phyloP scores from a whole-genome alignment of 2,329 filamentous ascomycete genomes.

The Thielaviopsis euricoi region DNA sequence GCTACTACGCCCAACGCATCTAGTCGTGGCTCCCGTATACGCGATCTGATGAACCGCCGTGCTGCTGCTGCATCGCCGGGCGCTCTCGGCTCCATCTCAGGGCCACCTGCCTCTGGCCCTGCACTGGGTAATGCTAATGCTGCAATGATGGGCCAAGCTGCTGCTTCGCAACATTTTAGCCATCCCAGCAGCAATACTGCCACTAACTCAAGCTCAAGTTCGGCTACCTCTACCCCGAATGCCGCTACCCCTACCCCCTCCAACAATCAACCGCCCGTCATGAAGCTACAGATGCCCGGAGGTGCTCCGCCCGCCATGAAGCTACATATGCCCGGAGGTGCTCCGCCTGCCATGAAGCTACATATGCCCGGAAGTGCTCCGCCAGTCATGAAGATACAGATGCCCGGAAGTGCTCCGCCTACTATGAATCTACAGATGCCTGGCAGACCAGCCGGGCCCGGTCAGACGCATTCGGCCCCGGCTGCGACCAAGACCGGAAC shows the following conservation, averaged over 20 bases:
- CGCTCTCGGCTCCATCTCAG: not conserved
- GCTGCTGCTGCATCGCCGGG: not conserved
- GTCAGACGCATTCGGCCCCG: not conserved
- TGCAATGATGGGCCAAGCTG: no score
- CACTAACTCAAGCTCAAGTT: not conserved
- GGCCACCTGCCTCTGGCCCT: no score
- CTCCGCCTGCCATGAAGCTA: not conserved
- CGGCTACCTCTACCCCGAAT: not conserved
- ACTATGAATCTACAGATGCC: not conserved
- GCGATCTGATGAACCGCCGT: constrained; percentile 4
- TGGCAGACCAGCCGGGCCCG: not conserved
- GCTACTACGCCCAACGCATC: not conserved
- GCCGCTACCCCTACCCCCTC: not conserved
- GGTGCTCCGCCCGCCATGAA: not conserved
- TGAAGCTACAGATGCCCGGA: not conserved
- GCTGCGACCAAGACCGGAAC: not conserved
- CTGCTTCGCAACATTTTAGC: no score
- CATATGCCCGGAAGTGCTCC: not conserved
- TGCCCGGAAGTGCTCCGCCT: not conserved
- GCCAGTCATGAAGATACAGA: not conserved
- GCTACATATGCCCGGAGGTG: not conserved
- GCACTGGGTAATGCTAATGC: no score
- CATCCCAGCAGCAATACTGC: no score
- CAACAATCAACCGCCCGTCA: not conserved
- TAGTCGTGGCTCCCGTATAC: not conserved